Evolutionary conservation across 495 filamentous ascomycete species (phyloP), one percentile per base, ranked within the genome.

Genomic region (Lasiosphaeris hirsuta): DNA sequence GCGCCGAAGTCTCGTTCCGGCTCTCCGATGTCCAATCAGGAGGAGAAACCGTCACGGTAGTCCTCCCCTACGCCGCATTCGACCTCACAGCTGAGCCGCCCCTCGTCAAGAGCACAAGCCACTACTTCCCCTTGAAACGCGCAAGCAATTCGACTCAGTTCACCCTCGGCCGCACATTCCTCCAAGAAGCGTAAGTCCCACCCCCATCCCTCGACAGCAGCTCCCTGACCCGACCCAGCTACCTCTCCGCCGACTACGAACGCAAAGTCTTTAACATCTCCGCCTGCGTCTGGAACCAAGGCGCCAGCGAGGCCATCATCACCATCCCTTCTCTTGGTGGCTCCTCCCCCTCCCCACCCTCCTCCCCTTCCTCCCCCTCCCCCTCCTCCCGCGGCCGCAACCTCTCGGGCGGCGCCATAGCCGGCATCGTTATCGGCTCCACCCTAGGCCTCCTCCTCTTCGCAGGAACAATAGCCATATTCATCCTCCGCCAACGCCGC

Each of bases 41-140:
- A 0, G 76, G 80, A 4, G 54, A 70, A 7, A 75, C 71, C 18
- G 65, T 81, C 14, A 69, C 77, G 34, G 75, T 85, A 36, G 68
- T 68, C 4, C 69, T 85, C 0, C 82, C 82, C 1, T 85, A 84
- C 58, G 66, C 66, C 0, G 73, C 74, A 3, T 83, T 84, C 58
- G 79, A 84, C 62, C 68, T 81, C 6, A 62, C 58, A 7, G 78
- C 79, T 1, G 59, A 67, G 7, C 64, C 69, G 45, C 78, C 77
- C 1, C 58, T 77, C 0, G 61, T 78, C 14, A 47, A 66, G 0
- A 67, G 69, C 23, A 63, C 51, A 6, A 69, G 67, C 4, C 63
- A 62, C 30, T 85, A 84, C 57, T 85, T 84, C 53, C 81, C 82
- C 0, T 64, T 85, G 10, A 74, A 74, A 45, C 66, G 77, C 19